These are phyloP conservation scores for Drechslera avenae DNA, from an alignment of 2,329 filamentous ascomycete genomes.

Conservation along the genomic window DNA sequence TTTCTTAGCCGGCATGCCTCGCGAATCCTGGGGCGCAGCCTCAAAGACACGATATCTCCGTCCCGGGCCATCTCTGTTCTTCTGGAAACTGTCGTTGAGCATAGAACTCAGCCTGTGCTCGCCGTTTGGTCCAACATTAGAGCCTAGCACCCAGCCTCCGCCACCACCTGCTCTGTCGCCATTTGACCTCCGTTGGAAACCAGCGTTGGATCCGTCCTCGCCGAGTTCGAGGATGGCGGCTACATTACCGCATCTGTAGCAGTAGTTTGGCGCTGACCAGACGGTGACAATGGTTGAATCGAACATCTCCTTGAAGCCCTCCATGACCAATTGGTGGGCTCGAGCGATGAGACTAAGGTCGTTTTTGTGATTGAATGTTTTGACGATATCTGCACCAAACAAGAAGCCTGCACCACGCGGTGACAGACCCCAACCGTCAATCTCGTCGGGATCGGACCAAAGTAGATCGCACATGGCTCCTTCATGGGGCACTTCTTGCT, in stretches of 20 bases:
- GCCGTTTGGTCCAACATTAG: slow-evolving; percentile 42
- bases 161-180: slow-evolving; percentile 64
- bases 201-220: slow-evolving; percentile 70
- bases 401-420: slow-evolving; percentile 94
- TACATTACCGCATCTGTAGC: slow-evolving; percentile 63
- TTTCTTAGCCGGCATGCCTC: slow-evolving; percentile 99
- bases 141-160: slow-evolving; percentile 45
- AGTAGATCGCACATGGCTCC: slow-evolving; percentile 98
- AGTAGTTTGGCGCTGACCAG: slow-evolving; percentile 82
- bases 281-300: slow-evolving; percentile 88
- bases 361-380: slow-evolving; percentile 91
- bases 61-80: slow-evolving; percentile 70
- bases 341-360: slow-evolving; percentile 89
- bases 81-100: slow-evolving; percentile 50
- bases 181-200: slow-evolving; percentile 61
- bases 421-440: slow-evolving; percentile 94
- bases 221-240: slow-evolving; percentile 91
- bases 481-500: slow-evolving; percentile 98
- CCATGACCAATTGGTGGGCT: slow-evolving; percentile 98
- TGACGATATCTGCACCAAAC: slow-evolving; percentile 94
- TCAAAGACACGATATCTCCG: slow-evolving; percentile 94
- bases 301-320: slow-evolving; percentile 99
- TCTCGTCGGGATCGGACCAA: slow-evolving; percentile 98
- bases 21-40: slow-evolving; percentile 90
- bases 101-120: slow-evolving; percentile 45